Percentiles rank a stretch among this genome's conserved stretches.
Evolutionary conservation across 441 rosid genomes (phyloP).

Genomic region (Aleurites moluccanus): DNA sequence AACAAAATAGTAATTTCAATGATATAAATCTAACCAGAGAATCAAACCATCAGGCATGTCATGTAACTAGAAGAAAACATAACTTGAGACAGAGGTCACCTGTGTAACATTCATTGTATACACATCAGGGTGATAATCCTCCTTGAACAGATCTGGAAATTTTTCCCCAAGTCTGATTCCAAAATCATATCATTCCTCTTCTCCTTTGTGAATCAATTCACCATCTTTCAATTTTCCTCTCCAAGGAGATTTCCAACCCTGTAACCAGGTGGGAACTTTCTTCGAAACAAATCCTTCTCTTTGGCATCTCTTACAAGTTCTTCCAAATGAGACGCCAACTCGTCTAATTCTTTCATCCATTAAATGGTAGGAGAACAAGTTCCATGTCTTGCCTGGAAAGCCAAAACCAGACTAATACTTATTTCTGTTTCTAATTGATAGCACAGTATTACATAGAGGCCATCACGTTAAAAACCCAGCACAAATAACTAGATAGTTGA

Average conservation of each 20-base stretch:
- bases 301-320: conserved; percentile 59
- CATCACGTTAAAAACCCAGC: background rate
- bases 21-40: background rate
- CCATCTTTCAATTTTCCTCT: conserved; percentile 81
- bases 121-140: conserved; percentile 85
- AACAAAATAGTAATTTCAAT: background rate
- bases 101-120: conserved; percentile 80
- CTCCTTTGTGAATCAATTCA: conserved; percentile 70
- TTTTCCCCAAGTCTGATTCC: conserved; percentile 72
- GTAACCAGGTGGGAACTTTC: conserved; percentile 72
- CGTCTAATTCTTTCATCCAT: conserved; percentile 69
- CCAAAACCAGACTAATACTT: background rate
- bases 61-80: conserved; percentile 4
- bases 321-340: conserved; percentile 57
- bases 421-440: background rate
- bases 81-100: conserved; percentile 39
- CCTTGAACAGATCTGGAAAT: conserved; percentile 67
- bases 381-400: conserved; percentile 78
- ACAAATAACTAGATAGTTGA: background rate
- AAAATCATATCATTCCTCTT: conserved; percentile 77
- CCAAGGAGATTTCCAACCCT: conserved; percentile 85
- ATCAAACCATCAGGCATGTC: background rate
- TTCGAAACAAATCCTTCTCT: conserved; percentile 36
- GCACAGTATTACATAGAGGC: background rate
- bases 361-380: conserved; percentile 96